Evolutionary conservation across 345 rosid genomes (phyloP).

Genomic region (Diplotaxis tenuifolia): DNA sequence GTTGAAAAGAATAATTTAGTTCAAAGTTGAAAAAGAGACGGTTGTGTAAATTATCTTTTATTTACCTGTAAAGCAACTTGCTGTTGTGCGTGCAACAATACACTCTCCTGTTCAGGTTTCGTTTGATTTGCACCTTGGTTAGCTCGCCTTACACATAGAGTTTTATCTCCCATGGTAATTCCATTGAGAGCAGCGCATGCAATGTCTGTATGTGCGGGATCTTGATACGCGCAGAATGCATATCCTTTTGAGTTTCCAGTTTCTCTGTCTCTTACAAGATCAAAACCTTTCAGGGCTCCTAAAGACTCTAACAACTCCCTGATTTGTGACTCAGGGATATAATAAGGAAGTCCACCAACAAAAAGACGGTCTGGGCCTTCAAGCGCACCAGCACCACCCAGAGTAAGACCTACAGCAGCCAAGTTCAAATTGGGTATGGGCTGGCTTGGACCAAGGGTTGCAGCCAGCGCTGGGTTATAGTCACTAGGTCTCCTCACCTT

Average conservation of each 20-base stretch:
- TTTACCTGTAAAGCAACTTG: slow-evolving; percentile 81
- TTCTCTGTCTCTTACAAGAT: slow-evolving; percentile 84
- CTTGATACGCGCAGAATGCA: slow-evolving; percentile 81
- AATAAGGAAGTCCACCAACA: slow-evolving; percentile 86
- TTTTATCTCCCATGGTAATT: slow-evolving; percentile 85
- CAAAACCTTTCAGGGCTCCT: slow-evolving; percentile 78
- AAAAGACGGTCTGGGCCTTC: slow-evolving; percentile 90
- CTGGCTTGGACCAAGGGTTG: slow-evolving; percentile 55
- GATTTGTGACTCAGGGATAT: slow-evolving; percentile 76
- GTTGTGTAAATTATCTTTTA: neutral
- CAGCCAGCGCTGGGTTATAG: slow-evolving; percentile 53
- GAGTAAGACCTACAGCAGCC: slow-evolving; percentile 51
- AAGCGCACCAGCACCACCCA: slow-evolving; percentile 51
- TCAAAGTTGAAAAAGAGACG: neutral
- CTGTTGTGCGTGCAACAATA: slow-evolving; percentile 73
- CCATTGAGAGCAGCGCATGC: slow-evolving; percentile 87
- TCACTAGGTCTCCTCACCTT: slow-evolving; percentile 56
- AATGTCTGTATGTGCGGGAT: slow-evolving; percentile 69
- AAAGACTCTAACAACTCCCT: slow-evolving; percentile 80
- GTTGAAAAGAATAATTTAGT: neutral
- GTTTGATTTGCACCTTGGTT: slow-evolving; percentile 82
- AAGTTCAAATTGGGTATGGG: slow-evolving; percentile 48
- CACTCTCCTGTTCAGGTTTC: slow-evolving; percentile 78
- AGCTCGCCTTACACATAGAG: slow-evolving; percentile 78
- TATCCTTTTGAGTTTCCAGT: slow-evolving; percentile 88